These are phyloP conservation scores for Acarospora socialis DNA, from an alignment of 2,329 filamentous ascomycete genomes.

Conservation along the genomic window DNA sequence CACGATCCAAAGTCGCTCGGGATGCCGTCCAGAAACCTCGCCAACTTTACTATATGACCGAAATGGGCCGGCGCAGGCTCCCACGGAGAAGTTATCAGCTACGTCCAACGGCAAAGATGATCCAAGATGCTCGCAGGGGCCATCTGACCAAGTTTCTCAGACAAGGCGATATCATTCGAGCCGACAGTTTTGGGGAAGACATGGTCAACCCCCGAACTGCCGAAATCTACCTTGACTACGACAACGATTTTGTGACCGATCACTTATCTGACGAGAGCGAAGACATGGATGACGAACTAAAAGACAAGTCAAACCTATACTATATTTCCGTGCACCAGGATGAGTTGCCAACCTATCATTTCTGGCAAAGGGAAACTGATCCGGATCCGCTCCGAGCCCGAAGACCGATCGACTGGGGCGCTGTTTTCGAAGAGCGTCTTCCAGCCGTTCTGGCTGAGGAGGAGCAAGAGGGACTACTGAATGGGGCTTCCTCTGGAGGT, in stretches of 20 bases:
- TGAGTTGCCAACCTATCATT: conserved; percentile 8
- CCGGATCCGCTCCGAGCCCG: conserved; percentile 1
- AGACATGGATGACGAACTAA: not conserved
- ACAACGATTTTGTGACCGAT: conserved; percentile 4
- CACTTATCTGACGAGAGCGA: conserved; percentile 1
- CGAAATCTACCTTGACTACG: not conserved
- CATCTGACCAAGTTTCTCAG: not conserved
- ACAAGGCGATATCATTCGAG: not conserved
- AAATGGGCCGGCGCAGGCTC: not conserved
- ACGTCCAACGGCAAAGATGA: not conserved
- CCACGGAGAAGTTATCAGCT: not conserved
- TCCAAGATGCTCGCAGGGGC: not conserved
- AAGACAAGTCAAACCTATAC: conserved; percentile 4
- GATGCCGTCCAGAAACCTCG: not conserved
- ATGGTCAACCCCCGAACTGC: conserved; percentile 3
- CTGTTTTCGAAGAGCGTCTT: not conserved
- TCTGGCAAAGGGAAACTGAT: conserved; percentile 4
- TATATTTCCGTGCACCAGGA: conserved; percentile 3
- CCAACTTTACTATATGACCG: not conserved
- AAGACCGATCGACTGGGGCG: conserved; percentile 2
- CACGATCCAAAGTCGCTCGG: no score
- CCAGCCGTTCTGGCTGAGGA: not conserved
- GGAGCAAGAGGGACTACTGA: not conserved
- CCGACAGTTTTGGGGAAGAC: conserved; percentile 3
- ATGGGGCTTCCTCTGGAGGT: not conserved